Conservation (phyloP, 139 green algal genomes). For the Chlorella sp. region DNA sequence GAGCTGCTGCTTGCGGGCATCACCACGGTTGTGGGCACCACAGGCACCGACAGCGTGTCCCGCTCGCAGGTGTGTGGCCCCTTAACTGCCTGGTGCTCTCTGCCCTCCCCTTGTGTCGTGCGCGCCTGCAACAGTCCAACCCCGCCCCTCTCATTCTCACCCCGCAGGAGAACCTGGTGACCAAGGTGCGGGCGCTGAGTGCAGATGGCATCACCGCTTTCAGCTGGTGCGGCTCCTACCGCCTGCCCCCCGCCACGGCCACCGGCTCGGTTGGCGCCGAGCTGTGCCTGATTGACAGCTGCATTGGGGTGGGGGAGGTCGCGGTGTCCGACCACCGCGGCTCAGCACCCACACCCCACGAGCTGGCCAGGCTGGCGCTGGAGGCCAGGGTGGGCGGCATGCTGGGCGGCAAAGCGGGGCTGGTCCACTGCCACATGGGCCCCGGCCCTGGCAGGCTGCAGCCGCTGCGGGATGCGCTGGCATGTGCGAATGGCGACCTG, state of each 20-base stretch:
- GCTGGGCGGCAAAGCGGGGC: conserved; percentile 52
- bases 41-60: conserved; percentile 50
- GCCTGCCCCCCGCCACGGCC: conserved; percentile 40
- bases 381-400: conserved; percentile 58
- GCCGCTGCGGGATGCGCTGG: conserved; percentile 45
- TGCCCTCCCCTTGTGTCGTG: too few species aligned
- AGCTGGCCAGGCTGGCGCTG: conserved; percentile 47
- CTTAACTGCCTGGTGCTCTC: background rate
- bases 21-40: conserved; percentile 58
- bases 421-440: conserved; percentile 59
- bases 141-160: too few species aligned
- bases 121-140: too few species aligned
- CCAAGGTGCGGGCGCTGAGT: conserved; percentile 44
- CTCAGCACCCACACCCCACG: conserved; percentile 23
- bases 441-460: conserved; percentile 19
- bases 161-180: conserved; percentile 53
- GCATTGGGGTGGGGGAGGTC: conserved; percentile 59
- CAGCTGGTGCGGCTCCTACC: conserved; percentile 53
- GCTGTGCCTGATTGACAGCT: conserved; percentile 42
- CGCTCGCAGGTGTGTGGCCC: background rate
- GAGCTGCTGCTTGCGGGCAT: conserved; percentile 53
- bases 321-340: conserved; percentile 60
- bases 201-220: conserved; percentile 50
- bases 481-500: conserved; percentile 16
- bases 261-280: conserved; percentile 49